Evolutionary conservation across 2,329 filamentous ascomycete species (phyloP).

Genomic region (Spiromastix sp.): DNA sequence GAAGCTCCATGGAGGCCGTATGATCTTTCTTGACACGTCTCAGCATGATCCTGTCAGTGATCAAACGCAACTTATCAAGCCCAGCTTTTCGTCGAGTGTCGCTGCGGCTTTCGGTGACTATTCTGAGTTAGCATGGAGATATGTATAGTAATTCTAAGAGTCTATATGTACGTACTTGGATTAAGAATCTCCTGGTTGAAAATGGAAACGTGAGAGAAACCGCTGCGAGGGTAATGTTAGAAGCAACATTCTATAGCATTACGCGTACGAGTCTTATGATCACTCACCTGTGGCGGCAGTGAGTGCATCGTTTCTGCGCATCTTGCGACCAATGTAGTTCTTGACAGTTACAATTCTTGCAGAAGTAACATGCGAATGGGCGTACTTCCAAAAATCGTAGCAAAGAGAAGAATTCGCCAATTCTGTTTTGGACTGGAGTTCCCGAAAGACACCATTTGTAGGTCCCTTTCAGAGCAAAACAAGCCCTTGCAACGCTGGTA

Average conservation of each 20-base stretch:
- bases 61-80: constrained; percentile 70
- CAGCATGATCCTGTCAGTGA: constrained; percentile 92
- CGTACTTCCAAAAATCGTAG: constrained; percentile 81
- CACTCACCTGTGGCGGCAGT: constrained; percentile 50
- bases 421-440: constrained; percentile 91
- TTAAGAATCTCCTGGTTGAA: constrained; percentile 95
- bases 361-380: constrained; percentile 90
- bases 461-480: constrained; percentile 75
- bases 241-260: background rate
- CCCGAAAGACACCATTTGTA: constrained; percentile 96
- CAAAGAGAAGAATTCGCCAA: constrained; percentile 93
- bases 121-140: constrained; percentile 28
- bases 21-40: constrained; percentile 90
- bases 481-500: constrained; percentile 87
- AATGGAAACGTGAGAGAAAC: constrained; percentile 62
- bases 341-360: constrained; percentile 74
- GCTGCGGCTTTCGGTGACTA: constrained; percentile 46
- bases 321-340: constrained; percentile 75
- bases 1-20: constrained; percentile 89
- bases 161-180: constrained; percentile 39
- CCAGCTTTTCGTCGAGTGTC: constrained; percentile 52
- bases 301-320: constrained; percentile 57
- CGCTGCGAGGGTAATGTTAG: constrained; percentile 29
- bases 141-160: background rate
- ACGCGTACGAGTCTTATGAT: background rate